Percentiles rank a stretch among this genome's conserved stretches.
Evolutionary conservation across 1,284 basidiomycete species (phyloP).

Genomic region (Xerocomus nothofagi): DNA sequence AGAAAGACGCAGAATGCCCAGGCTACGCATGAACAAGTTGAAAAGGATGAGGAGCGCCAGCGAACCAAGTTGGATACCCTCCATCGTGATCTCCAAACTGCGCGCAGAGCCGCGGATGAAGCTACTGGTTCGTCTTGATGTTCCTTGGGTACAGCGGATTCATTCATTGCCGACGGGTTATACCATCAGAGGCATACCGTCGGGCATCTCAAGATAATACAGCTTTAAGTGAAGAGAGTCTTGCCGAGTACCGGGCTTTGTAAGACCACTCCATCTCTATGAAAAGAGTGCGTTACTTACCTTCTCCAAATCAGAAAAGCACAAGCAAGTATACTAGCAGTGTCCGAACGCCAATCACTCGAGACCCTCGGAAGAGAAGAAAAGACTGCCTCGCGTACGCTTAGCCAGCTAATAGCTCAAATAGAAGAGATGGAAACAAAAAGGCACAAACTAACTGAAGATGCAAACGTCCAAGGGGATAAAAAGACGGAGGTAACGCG

Average conservation of each 20-base stretch:
- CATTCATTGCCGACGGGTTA: conserved; percentile 3
- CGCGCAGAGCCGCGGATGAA: conserved; percentile 70
- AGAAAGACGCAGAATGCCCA: conserved; percentile 76
- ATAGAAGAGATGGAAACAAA: conserved; percentile 66
- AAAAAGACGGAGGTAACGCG: conserved; percentile 59
- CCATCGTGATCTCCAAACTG: conserved; percentile 64
- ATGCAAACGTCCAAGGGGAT: conserved; percentile 54
- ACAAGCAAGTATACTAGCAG: conserved; percentile 73
- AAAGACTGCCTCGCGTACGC: conserved; percentile 67
- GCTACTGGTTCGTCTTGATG: conserved; percentile 61
- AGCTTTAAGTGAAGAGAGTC: conserved; percentile 78
- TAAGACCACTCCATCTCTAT: conserved; percentile 39
- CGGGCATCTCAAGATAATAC: conserved; percentile 73
- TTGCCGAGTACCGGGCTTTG: conserved; percentile 88
- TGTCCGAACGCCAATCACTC: conserved; percentile 85
- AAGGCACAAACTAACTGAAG: conserved; percentile 60
- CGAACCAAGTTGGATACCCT: conserved; percentile 59
- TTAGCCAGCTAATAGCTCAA: conserved; percentile 69
- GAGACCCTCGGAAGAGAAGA: conserved; percentile 83
- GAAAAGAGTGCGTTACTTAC: conserved; percentile 9
- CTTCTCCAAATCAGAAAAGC: conserved; percentile 58
- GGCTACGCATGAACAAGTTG: conserved; percentile 63
- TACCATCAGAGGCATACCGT: conserved; percentile 68
- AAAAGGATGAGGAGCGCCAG: conserved; percentile 69
- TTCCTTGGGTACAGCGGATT: not conserved